Base-by-base conservation (phyloP, 31 red algal genomes). In the Odonthalia washingtoniensis region DNA sequence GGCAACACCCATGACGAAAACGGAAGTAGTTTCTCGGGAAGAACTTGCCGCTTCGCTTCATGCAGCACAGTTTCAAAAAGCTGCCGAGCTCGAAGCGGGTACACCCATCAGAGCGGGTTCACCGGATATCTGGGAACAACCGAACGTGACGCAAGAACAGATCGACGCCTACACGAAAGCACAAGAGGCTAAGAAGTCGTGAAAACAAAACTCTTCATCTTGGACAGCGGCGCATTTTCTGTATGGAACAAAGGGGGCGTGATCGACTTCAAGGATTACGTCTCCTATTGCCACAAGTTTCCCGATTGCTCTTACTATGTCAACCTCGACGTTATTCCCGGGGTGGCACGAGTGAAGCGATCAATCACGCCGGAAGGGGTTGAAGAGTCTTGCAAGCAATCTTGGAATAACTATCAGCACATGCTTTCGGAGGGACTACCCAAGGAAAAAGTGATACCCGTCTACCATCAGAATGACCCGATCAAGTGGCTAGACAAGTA, bases 381-480 rank as follows among this genome's bases (percentile, higher is more conserved):
- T 67, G 64, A 67, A 33, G 64, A 67, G 33, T 30, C 64, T 67
- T 30, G 27, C 33, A 35, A 30, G 64, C 27, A 35, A 67, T 67
- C 64, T 67, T 67, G 64, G 64, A 67, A 35, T 33, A 67, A 67
- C 30, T 33, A 35, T 67, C 33, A 33, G 64, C 30, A 35, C 64
- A 67, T 35, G 64, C 33, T 67, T 33, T 67, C 64, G 30, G 27
- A 67, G 64, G 27, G 33, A 33, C 33, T 67, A 30, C 27, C 64
- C 64, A 67, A 67, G 64, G 64, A 67, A 35, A 67, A 67, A 67
- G 64, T 67, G 64, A 67, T 35, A 35, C 64, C 30, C 64, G 64
- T 33, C 64, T 67, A 67, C 64, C 42, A 44, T 44, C 33, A 33
- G 64, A 67, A 35, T 33, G 33, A 33, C 27, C 33, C 33, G 64